Conservation (phyloP, 2,329 filamentous ascomycete species). For the Cytospora schulzeri region DNA sequence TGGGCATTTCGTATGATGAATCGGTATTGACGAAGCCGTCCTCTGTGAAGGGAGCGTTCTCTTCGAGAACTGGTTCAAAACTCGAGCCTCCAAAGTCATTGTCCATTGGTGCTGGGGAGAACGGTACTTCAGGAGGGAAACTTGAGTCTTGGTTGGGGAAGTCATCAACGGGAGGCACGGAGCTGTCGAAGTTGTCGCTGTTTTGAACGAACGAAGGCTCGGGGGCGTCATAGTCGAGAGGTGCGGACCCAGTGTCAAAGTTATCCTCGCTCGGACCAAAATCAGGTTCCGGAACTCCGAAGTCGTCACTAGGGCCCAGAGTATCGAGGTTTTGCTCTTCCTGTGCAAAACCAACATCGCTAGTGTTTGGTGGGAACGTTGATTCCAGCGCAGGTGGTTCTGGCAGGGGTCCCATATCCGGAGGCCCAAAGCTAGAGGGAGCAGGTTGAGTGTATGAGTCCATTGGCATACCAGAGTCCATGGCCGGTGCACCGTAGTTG, state of each 20-base stretch:
- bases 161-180: neutral
- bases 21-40: neutral
- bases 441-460: neutral
- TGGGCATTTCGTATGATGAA: neutral
- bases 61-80: neutral
- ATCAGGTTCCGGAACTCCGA: neutral
- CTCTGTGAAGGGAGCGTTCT: neutral
- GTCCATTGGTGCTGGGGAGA: neutral
- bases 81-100: neutral
- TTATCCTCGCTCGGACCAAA: neutral
- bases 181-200: neutral
- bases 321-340: neutral
- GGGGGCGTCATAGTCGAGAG: neutral
- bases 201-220: neutral
- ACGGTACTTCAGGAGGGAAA: neutral
- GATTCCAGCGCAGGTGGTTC: neutral
- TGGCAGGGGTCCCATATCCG: neutral
- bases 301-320: neutral
- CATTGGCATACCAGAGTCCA: neutral
- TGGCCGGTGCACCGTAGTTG: too few species aligned
- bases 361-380: neutral
- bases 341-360: neutral
- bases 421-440: neutral
- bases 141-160: neutral
- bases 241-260: neutral